phyloP scores from a whole-genome alignment of 345 rosid genomes.

The Sisymbrium irio region DNA sequence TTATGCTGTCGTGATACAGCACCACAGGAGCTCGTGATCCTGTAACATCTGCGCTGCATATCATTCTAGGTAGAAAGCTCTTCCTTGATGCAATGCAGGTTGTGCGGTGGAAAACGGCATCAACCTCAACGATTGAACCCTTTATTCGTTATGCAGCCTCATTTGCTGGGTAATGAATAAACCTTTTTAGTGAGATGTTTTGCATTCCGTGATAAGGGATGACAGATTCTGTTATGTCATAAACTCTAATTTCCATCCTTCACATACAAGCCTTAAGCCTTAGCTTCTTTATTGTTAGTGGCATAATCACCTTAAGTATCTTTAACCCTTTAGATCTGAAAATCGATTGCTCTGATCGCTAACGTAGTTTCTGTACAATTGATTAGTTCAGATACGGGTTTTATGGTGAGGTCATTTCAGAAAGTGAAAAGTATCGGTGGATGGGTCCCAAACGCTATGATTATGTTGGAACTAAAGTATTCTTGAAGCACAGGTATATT shows the following conservation, averaged over 20 bases:
- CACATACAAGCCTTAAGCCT: neutral
- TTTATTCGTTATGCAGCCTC: constrained; percentile 90
- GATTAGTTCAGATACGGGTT: constrained; percentile 74
- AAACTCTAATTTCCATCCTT: neutral
- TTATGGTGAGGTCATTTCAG: constrained; percentile 92
- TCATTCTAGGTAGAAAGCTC: constrained; percentile 76
- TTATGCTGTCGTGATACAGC: constrained; percentile 44
- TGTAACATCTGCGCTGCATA: constrained; percentile 82
- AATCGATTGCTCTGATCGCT: constrained; percentile 4
- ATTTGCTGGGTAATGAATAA: constrained; percentile 83
- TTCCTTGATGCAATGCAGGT: constrained; percentile 86
- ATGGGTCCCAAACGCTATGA: constrained; percentile 98
- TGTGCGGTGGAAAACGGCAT: constrained; percentile 83
- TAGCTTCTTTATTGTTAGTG: neutral
- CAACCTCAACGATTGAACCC: constrained; percentile 64
- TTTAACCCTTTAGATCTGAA: neutral
- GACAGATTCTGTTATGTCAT: neutral
- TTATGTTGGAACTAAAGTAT: constrained; percentile 91
- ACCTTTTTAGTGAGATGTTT: neutral
- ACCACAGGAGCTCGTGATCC: constrained; percentile 97
- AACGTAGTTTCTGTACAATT: constrained; percentile 32
- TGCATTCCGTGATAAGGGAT: neutral
- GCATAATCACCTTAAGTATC: neutral
- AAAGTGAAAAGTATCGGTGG: constrained; percentile 95
- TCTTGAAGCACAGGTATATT: constrained; percentile 74